Evolutionary conservation across 225 moss, liverwort and hornwort species (phyloP), one percentile per base, ranked within the genome.

Genomic region (Polytrichum formosum): DNA sequence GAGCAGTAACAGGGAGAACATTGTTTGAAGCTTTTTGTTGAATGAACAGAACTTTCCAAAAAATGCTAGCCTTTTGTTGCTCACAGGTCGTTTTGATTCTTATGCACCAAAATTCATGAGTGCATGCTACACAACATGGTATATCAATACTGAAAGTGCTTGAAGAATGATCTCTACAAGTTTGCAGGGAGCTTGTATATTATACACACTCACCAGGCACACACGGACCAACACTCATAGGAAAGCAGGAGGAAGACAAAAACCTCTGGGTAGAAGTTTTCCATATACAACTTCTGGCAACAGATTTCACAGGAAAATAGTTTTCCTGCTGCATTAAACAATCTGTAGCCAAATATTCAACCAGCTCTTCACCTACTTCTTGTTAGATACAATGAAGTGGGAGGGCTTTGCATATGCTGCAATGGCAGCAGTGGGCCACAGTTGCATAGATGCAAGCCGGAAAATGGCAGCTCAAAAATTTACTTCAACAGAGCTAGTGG

Each of bases 321-420:
- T 21, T 58, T 58, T 21, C 6, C 23, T 58, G 46, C 23, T 20
- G 58, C 23, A 13, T 58, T 58, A 20, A 58, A 6, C 7, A 7
- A 46, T 58, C 23, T 20, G 23, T 58, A 58, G 58, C 21, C 20
- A 22, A n/a, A 63, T 63, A 63, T 25, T 25, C 9, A 25, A 63
- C 9, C 5, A 26, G 2, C 17, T 25, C 5, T 63, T 63, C 8
- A 9, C 18, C 25, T 63, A 5, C 17, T 25, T 5, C 27, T 8
- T 22, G 28, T 10, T 19, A 13, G n/a, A 66, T 2, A 19, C 2
- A 66, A 35, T 80, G 83, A 83, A 71, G 83, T 80, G 54, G 77
- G 83, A 83, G 79, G 83, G 83, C 3, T 83, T 83, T 77, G 65
- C 65, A 20, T 83, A 83, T 69, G 83, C 83, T 4, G 80, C 74